Base-by-base conservation (phyloP, 257 asterid genomes). In the Mitragyna speciosa region DNA sequence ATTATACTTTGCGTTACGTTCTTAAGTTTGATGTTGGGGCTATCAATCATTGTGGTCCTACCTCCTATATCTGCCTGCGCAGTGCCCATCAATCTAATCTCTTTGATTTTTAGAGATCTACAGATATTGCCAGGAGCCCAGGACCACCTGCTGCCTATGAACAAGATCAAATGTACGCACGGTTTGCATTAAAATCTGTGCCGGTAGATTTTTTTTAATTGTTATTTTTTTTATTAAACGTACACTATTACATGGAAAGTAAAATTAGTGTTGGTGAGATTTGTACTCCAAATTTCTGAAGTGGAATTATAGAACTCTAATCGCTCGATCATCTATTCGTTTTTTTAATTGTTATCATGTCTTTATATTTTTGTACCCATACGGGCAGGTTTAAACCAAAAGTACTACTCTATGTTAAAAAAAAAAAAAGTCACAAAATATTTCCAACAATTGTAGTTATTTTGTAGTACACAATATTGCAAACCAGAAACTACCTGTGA, bases 11-110 rank as follows among this genome's bases (percentile, higher is more conserved):
- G 69, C 36, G 11, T 63, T 2, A 22, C 0, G 24, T 20, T 69
- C 8, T 15, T 7, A 30, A 31, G 36, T 67, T 30, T 5, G 41
- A 20, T 48, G 41, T 67, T 77, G 51, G 66, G 75, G 20, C 54
- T 47, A 22, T 48, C 81, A 77, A 67, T 67, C 68, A 66, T 31
- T 31, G 67, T 49, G 75, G 80, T 77, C 80, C 80, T 11, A 12
- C 6, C 22, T 49, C 54, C 7, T 31, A 30, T 48, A 66, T 77
- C 80, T 66, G 36, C 28, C 14, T 76, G 39, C 39, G 2, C 39
- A 1, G n/a, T 48, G 56, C 73, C 73, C 73, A 39, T 39, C 73
- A 20, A 39, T 12, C 70, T 65, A 59, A 63, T 58, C 72, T 43
- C 16, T 67, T 77, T 24, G 75, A 67, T 77, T 10, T n/a, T 20